phyloP scores from a whole-genome alignment of 306 rosid species.

The Abrus precatorius region DNA sequence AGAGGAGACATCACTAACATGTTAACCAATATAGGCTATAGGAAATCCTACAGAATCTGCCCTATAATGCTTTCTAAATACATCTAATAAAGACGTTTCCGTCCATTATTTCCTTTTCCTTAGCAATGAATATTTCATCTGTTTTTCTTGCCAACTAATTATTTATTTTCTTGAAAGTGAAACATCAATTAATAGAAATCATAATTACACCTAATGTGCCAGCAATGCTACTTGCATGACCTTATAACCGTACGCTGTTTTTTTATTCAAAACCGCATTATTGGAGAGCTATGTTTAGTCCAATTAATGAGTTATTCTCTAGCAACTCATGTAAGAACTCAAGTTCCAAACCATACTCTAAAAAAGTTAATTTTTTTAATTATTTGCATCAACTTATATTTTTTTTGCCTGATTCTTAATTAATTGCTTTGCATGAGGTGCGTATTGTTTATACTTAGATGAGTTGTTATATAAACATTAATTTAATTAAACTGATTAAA shows the following conservation, averaged over 20 bases:
- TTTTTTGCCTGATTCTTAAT: background rate
- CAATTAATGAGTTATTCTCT: background rate
- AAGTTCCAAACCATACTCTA: background rate
- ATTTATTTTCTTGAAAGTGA: constrained; percentile 21
- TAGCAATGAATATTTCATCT: constrained; percentile 13
- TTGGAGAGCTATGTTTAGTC: background rate
- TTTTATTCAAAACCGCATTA: too few relatives aligned
- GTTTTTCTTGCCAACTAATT: constrained; percentile 1
- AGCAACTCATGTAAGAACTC: background rate
- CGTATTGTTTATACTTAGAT: background rate
- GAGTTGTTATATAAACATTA: background rate
- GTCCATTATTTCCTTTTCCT: background rate
- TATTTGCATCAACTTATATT: background rate
- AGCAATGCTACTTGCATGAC: background rate
- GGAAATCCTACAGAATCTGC: constrained; percentile 32
- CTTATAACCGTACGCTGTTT: background rate
- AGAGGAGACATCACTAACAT: constrained; percentile 24
- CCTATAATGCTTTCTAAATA: constrained; percentile 9
- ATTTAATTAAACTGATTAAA: background rate
- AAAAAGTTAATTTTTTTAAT: background rate
- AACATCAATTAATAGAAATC: background rate
- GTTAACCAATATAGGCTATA: background rate
- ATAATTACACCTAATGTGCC: constrained; percentile 14
- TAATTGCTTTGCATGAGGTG: background rate
- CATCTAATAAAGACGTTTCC: constrained; percentile 1